Base-by-base conservation (phyloP, 208 protist species). In the Trichomonas vaginalis region DNA sequence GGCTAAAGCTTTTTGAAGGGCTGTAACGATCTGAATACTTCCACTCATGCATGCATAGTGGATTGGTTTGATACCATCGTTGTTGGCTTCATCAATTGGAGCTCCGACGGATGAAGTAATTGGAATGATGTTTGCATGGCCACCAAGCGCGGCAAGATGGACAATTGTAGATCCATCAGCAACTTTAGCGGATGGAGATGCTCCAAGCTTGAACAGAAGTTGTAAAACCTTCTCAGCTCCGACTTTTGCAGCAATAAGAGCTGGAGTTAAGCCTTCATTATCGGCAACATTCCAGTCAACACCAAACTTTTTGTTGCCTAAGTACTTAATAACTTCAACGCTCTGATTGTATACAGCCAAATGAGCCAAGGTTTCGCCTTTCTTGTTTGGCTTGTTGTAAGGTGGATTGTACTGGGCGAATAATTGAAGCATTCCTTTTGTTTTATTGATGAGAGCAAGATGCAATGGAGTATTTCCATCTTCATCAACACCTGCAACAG, bases 401-500 rank as follows among this genome's bases (percentile, higher is more conserved):
- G 86, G 86, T 56, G 86, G 86, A 47, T 92, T 92, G 37, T 56
- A 92, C 17, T 92, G 42, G 6, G 15, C 12, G n/a, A 92, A 92
- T 0, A 92, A 9, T 47, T 92, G 40, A 21, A 92, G 21, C 42
- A 92, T 23, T 35, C 86, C 86, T 51, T 23, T 92, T 0, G 46
- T 45, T 51, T 92, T 48, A 6, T 48, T 51, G 27, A 92, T 27
- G 12, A 92, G 17, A 39, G 45, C 45, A 0, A 40, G 37, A 51
- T 92, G 86, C 23, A 92, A 32, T 35, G 86, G 86, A 56, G 86
- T 92, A 51, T 92, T 92, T n/a, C 86, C 86, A 51, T 92, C 86
- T 42, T 51, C 45, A 51, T 92, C 86, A n/a, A 48, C 40, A 39
- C 15, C 45, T 17, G 12, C 27, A 51, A 92, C 32, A 40, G 40